Base-by-base conservation (phyloP, 2,329 filamentous ascomycete genomes). In the Davidsoniella eucalypti region DNA sequence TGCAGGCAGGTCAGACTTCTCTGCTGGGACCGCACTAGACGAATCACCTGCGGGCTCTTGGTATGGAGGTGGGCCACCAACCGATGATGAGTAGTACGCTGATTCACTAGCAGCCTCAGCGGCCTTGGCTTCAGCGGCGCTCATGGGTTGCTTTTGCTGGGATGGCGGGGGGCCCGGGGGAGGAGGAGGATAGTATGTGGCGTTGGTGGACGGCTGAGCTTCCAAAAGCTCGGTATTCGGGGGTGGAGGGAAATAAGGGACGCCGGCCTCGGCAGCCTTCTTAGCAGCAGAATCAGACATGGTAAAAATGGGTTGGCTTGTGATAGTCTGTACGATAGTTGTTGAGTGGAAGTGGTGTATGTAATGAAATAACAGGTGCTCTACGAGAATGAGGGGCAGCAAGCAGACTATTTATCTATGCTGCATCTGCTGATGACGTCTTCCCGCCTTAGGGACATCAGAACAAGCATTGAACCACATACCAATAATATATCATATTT, bases 181-280 rank as follows among this genome's bases (percentile, higher is more conserved):
- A 8, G 54, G 48, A 4, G 56, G 56, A 9, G 55, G 54, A 38
- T 56, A 54, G 44, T 56, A 42, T 25, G 47, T 42, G 12, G 49
- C 36, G 2, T 54, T 47, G 21, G 48, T 38, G 12, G 44, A 18
- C 9, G 26, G n/a, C 25, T 33, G 26, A n/a, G 25, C 44, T 46
- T 46, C 16, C n/a, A 46, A 14, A 43, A 29, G 8, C 23, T 47
- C 49, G 18, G 48, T 40, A 26, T 36, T 29, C 12, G 52, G 48
- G 5, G 54, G 52, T 3, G 49, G 54, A 49, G 55, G 54, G 40
- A 54, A 55, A 44, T 49, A 52, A 36, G 46, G 40, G n/a, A 49
- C 46, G 33, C 40, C 46, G 25, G 45, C 40, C n/a, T 52, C 50
- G 14, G 46, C 50, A 14, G 50, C 45, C 29, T 52, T 52, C 4